These are phyloP conservation scores for Pichia sp. DNA, from an alignment of 1,139 yeast species.

Conservation along the genomic window DNA sequence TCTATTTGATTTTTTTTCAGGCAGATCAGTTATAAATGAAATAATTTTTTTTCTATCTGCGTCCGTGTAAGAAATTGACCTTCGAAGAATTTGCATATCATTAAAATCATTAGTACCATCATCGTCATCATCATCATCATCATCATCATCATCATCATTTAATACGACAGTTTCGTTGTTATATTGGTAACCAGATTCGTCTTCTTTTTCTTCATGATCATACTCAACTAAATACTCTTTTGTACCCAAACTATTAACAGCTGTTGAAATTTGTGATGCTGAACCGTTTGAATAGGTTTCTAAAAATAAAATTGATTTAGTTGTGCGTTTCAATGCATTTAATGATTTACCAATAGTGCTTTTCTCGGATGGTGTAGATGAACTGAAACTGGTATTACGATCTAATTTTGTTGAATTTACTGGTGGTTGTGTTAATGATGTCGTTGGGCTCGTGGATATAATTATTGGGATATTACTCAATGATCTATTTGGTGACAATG, in stretches of 20 bases:
- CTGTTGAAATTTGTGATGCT: background rate
- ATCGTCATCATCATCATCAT: background rate
- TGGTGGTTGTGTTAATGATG: background rate
- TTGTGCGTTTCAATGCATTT: slow-evolving; percentile 18
- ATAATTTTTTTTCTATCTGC: slow-evolving; percentile 10
- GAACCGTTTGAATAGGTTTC: slow-evolving; percentile 15
- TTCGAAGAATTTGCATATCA: background rate
- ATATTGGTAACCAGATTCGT: background rate
- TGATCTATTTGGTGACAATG: slow-evolving; percentile 3
- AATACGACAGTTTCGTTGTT: background rate
- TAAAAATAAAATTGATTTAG: slow-evolving; percentile 23
- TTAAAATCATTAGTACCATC: background rate
- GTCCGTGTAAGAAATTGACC: slow-evolving; percentile 13
- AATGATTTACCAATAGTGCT: slow-evolving; percentile 20
- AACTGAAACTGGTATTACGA: slow-evolving; percentile 7
- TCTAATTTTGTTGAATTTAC: background rate
- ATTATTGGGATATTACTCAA: background rate
- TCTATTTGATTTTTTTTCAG: background rate
- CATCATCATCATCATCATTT: background rate
- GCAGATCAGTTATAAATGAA: background rate
- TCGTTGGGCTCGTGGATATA: background rate
- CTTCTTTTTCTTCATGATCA: background rate
- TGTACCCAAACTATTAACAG: background rate
- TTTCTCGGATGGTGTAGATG: slow-evolving; percentile 16
- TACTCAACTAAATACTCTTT: background rate